Conservation (phyloP, 768 basidiomycete species). For the Panaeolus papilionaceus region DNA sequence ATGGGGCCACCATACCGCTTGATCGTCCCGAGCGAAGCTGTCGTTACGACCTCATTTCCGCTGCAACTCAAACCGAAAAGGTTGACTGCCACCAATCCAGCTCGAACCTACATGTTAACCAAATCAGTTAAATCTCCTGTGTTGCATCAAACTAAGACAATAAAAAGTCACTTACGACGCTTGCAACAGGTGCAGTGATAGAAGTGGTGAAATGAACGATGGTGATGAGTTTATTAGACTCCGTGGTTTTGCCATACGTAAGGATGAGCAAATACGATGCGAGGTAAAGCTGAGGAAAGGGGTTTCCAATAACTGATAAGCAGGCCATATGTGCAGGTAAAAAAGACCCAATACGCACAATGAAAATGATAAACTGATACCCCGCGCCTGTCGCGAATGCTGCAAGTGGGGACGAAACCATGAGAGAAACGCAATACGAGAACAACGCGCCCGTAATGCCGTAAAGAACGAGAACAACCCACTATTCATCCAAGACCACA, state of each 20-base stretch:
- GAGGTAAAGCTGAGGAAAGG: slow-evolving; percentile 57
- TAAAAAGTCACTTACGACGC: slow-evolving; percentile 55
- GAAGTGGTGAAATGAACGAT: slow-evolving; percentile 76
- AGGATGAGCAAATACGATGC: slow-evolving; percentile 73
- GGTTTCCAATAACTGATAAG: background rate
- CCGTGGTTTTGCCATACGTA: slow-evolving; percentile 71
- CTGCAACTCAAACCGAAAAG: slow-evolving; percentile 77
- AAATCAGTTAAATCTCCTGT: slow-evolving; percentile 3
- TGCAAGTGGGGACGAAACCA: slow-evolving; percentile 69
- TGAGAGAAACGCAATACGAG: slow-evolving; percentile 67
- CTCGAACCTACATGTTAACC: slow-evolving; percentile 54
- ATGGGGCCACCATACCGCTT: slow-evolving; percentile 77
- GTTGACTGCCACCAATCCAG: slow-evolving; percentile 78
- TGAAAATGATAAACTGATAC: slow-evolving; percentile 74
- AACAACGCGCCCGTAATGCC: slow-evolving; percentile 73
- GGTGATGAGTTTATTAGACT: slow-evolving; percentile 59
- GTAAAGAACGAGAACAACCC: slow-evolving; percentile 74
- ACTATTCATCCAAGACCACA: slow-evolving; percentile 44
- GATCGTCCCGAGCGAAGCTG: slow-evolving; percentile 57
- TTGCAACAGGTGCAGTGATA: slow-evolving; percentile 70
- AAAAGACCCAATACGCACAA: slow-evolving; percentile 35
- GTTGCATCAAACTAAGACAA: background rate
- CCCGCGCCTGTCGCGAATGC: slow-evolving; percentile 78
- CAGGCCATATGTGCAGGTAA: too few species aligned
- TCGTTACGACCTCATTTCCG: slow-evolving; percentile 52